Percentiles rank a stretch among this genome's conserved stretches.
These are phyloP conservation scores for Boletellus ananas DNA, from an alignment of 768 basidiomycete genomes.

Conservation along the genomic window DNA sequence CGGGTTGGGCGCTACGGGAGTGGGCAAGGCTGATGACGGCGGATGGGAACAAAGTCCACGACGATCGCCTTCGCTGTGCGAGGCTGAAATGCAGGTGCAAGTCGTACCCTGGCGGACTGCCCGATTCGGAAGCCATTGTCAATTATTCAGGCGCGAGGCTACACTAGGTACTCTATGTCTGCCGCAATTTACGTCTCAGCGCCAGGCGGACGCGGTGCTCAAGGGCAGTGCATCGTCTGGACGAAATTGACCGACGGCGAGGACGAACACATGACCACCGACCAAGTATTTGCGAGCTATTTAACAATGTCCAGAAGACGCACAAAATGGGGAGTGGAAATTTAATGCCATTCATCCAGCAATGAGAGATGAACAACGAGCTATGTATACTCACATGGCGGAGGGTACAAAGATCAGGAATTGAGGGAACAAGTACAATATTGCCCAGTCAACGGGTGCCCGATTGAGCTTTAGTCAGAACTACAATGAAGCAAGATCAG, in stretches of 20 bases:
- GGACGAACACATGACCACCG: no score
- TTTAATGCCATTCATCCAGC: not conserved
- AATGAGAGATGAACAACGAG: not conserved
- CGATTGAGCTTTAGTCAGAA: conserved; percentile 13
- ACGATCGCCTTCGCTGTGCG: conserved; percentile 26
- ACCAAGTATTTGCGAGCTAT: not conserved
- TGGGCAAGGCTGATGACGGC: conserved; percentile 7
- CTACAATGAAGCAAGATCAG: conserved; percentile 11
- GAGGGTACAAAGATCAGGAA: conserved; percentile 4
- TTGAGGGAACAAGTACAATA: conserved; percentile 7
- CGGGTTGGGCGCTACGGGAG: conserved; percentile 3
- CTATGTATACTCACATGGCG: conserved; percentile 9
- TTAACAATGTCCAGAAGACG: not conserved
- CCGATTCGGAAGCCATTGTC: conserved; percentile 25
- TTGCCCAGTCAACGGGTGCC: conserved; percentile 13
- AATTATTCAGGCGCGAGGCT: not conserved
- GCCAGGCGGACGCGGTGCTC: no score
- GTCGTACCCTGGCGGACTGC: conserved; percentile 17
- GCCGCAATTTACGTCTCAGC: not conserved
- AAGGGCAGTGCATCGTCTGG: no score
- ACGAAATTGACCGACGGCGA: no score
- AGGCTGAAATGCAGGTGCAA: conserved; percentile 13
- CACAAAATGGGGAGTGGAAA: not conserved
- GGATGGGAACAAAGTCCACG: conserved; percentile 23
- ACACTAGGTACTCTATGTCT: not conserved